Conservation (phyloP, 2,329 filamentous ascomycete species). For the Geosmithia putterillii region DNA sequence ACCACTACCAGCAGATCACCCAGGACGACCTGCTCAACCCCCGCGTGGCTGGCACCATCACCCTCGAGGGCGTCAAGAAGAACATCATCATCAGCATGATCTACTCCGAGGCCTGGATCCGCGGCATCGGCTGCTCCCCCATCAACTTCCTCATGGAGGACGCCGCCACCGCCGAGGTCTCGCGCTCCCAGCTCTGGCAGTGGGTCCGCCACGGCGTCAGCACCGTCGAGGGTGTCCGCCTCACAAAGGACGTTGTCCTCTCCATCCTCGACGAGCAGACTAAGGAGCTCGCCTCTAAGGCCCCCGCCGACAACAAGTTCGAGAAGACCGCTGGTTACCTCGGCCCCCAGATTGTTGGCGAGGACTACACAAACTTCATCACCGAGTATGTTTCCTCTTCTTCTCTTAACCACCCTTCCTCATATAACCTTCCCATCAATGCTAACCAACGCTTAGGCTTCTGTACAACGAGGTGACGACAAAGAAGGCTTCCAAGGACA, state of each 20-base stretch:
- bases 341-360: constrained; percentile 1
- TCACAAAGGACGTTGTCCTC: constrained; percentile 74
- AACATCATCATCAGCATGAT: constrained; percentile 81
- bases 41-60: constrained; percentile 76
- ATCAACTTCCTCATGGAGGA: constrained; percentile 94
- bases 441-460: neutral
- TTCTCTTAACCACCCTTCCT: neutral
- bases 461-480: constrained; percentile 2
- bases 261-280: constrained; percentile 55
- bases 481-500: neutral
- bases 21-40: constrained; percentile 81
- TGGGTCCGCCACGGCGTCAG: constrained; percentile 58
- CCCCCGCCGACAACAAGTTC: constrained; percentile 7
- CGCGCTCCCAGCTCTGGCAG: constrained; percentile 77
- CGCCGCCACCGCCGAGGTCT: constrained; percentile 80
- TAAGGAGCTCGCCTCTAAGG: constrained; percentile 3
- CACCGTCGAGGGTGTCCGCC: constrained; percentile 67
- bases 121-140: constrained; percentile 79
- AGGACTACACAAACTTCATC: constrained; percentile 4
- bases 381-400: constrained; percentile 1
- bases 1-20: constrained; percentile 63
- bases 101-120: constrained; percentile 90
- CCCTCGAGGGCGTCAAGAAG: constrained; percentile 79
- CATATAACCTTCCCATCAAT: neutral
- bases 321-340: constrained; percentile 1